phyloP scores from a whole-genome alignment of 2,329 filamentous ascomycete species.

The Penicillium psychrosexuale region DNA sequence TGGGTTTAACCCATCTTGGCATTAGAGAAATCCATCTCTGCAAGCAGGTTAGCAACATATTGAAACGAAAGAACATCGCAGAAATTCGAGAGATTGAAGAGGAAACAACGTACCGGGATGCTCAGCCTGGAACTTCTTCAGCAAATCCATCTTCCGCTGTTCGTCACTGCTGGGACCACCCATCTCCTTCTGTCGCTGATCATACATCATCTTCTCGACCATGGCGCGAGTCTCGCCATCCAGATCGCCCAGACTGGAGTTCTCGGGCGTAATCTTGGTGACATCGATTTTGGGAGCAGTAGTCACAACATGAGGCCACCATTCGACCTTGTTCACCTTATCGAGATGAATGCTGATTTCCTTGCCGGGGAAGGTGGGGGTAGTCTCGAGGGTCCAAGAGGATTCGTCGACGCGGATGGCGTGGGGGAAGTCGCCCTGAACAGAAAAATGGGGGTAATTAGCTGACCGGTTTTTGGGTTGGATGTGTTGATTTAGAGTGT shows the following conservation, averaged over 20 bases:
- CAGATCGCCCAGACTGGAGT: slow-evolving; percentile 83
- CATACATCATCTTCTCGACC: slow-evolving; percentile 99
- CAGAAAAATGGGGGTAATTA: slow-evolving; percentile 2
- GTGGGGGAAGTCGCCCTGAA: slow-evolving; percentile 79
- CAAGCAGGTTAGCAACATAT: slow-evolving; percentile 5
- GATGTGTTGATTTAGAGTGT: not conserved
- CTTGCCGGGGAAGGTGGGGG: slow-evolving; percentile 56
- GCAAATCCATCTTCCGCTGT: slow-evolving; percentile 87
- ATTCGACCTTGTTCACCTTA: slow-evolving; percentile 95
- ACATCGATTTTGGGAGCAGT: slow-evolving; percentile 89
- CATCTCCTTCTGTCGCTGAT: slow-evolving; percentile 93
- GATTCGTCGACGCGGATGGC: slow-evolving; percentile 78
- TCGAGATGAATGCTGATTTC: slow-evolving; percentile 86
- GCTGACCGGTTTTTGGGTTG: not conserved
- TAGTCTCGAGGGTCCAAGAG: slow-evolving; percentile 84
- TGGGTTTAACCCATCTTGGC: slow-evolving; percentile 55
- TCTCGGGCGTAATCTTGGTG: slow-evolving; percentile 90
- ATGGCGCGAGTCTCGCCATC: slow-evolving; percentile 93
- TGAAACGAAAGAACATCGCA: not conserved
- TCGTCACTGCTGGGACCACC: slow-evolving; percentile 89
- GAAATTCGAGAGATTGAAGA: not conserved
- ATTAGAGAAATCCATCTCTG: slow-evolving; percentile 66
- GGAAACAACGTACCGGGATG: slow-evolving; percentile 50
- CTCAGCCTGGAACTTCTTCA: slow-evolving; percentile 87
- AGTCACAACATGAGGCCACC: slow-evolving; percentile 93